Base-by-base conservation (phyloP, 805 yeast species). In the Lachancea quebecensis region DNA sequence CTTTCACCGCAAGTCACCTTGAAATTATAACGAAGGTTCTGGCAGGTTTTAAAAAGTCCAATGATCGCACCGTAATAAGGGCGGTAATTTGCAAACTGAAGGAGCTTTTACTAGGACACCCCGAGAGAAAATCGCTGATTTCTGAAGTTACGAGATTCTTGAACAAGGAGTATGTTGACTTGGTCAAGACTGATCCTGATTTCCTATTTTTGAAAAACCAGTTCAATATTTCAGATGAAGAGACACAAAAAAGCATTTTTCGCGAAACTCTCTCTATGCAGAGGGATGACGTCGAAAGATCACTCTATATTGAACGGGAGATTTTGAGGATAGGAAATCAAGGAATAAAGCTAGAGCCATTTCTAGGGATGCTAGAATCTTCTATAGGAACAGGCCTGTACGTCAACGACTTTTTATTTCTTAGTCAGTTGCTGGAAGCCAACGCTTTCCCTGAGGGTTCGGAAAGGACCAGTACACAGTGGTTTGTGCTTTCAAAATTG, bases 221-320 rank as follows among this genome's bases (percentile, higher is more conserved):
- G 12, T 50, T 62, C 31, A 54, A 54, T 14, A 57, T 63, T 8
- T 55, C 64, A 4, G 52, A 58, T 45, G 48, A 35, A 25, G 65
- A 58, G 39, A 52, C 56, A 1, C 60, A 62, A 35, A 55, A 53
- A 33, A 54, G 63, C 46, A 36, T 50, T 4, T 59, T 60, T 25
- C 53, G 62, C 34, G 59, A 57, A 18, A 34, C 41, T 1, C 40
- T 55, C 15, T 49, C 36, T 18, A 37, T 44, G 10, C 45, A 35
- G n/a, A 36, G 16, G 9, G 43, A 45, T 15, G 35, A 41, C 2
- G 28, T 37, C 9, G 44, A 43, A 18, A 52, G 47, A 16, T 49
- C 50, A 7, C 39, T 38, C n/a, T 53, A 44, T 34, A 25, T 57
- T 3, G 55, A 51, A 44, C 43, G 40, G 7, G 56, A 50, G 9